phyloP scores from a whole-genome alignment of 2,329 filamentous ascomycete species.

The Arthrocladium fulminans region DNA sequence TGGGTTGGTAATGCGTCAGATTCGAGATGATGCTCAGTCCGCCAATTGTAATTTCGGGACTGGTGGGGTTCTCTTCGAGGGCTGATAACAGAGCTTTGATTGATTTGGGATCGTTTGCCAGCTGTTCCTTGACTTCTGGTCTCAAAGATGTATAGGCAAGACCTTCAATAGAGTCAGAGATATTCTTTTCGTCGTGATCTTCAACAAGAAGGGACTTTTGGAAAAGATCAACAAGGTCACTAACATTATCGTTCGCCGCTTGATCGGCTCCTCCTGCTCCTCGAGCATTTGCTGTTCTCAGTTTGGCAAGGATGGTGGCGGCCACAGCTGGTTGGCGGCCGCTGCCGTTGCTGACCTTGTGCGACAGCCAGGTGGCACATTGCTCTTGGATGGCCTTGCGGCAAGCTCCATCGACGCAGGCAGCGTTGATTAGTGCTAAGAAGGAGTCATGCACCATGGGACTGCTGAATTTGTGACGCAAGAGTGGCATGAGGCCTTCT shows the following conservation, averaged over 20 bases:
- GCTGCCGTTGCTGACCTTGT: conserved; percentile 65
- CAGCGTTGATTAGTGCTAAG: conserved; percentile 81
- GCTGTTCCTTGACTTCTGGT: conserved; percentile 71
- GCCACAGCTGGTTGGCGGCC: conserved; percentile 47
- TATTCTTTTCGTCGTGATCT: conserved; percentile 37
- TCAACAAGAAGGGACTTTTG: conserved; percentile 36
- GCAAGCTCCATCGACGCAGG: conserved; percentile 75
- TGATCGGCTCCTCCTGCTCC: conserved; percentile 27
- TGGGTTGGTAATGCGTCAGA: conserved; percentile 69
- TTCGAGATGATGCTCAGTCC: conserved; percentile 79
- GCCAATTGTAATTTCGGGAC: conserved; percentile 71
- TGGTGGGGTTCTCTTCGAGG: conserved; percentile 42
- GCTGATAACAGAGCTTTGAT: conserved; percentile 56
- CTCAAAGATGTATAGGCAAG: conserved; percentile 86
- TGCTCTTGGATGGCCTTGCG: conserved; percentile 76
- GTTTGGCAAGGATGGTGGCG: conserved; percentile 67
- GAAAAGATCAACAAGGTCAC: conserved; percentile 47
- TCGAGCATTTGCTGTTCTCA: conserved; percentile 29
- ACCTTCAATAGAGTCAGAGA: conserved; percentile 76
- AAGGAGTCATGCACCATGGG: conserved; percentile 77
- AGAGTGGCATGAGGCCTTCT: conserved; percentile 62
- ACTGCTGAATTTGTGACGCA: conserved; percentile 74
- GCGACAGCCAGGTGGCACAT: conserved; percentile 78
- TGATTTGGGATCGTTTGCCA: conserved; percentile 60
- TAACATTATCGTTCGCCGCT: conserved; percentile 37